A percentile compares a stretch with the other conserved stretches of the same genome.
phyloP scores from a whole-genome alignment of 495 filamentous ascomycete genomes.

The Thozetella sp. region DNA sequence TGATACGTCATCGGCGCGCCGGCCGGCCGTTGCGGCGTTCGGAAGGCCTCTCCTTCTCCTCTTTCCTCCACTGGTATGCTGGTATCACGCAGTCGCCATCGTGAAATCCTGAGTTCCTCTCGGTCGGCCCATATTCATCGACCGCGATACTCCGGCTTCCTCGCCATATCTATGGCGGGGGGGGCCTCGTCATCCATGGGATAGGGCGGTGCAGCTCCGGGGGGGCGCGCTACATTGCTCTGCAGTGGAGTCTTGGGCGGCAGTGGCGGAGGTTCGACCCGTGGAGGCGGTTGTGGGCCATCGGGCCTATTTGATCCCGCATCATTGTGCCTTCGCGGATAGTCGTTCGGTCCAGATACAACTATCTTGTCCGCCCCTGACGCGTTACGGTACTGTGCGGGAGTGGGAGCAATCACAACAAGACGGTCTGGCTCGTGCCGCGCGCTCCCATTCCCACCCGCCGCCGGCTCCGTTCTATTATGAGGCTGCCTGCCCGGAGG shows the following conservation, averaged over 20 bases:
- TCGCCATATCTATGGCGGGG: slow-evolving; percentile 78
- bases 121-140: slow-evolving; percentile 28
- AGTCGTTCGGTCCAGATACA: slow-evolving; percentile 59
- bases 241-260: slow-evolving; percentile 85
- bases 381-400: slow-evolving; percentile 47
- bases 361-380: slow-evolving; percentile 61
- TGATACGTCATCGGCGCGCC: too few relatives aligned
- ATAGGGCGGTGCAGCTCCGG: slow-evolving; percentile 61
- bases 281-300: slow-evolving; percentile 46
- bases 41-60: too few relatives aligned
- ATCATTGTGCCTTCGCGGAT: slow-evolving; percentile 47
- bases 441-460: slow-evolving; percentile 16
- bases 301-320: slow-evolving; percentile 30
- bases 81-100: neutral
- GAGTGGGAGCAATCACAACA: slow-evolving; percentile 53
- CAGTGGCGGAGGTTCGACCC: slow-evolving; percentile 69
- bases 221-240: slow-evolving; percentile 7
- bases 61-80: too few relatives aligned
- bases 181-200: slow-evolving; percentile 81
- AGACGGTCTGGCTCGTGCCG: slow-evolving; percentile 43
- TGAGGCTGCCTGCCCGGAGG: slow-evolving; percentile 24
- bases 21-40: too few relatives aligned
- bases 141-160: slow-evolving; percentile 77
- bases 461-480: slow-evolving; percentile 15
- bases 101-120: slow-evolving; percentile 3